Conservation (phyloP, 352 stramenopile species). For the Pythium insidiosum region DNA sequence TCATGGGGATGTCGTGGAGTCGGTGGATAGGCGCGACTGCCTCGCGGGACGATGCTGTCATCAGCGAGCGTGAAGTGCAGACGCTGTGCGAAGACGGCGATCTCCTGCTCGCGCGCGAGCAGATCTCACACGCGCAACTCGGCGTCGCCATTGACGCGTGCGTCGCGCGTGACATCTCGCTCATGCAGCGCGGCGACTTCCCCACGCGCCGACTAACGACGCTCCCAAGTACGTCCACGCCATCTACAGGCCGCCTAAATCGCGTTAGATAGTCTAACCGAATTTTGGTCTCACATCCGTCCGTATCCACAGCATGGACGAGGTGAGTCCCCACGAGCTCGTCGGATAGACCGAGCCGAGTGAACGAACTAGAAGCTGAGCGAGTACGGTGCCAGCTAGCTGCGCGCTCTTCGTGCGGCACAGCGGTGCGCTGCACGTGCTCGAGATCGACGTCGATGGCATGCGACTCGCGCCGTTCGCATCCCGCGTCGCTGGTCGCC, state of each 20-base stretch:
- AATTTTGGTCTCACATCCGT: too few relatives aligned
- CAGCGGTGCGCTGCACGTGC: constrained; percentile 13
- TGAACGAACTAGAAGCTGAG: not conserved
- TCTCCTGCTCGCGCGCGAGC: constrained; percentile 40
- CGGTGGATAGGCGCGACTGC: too few relatives aligned
- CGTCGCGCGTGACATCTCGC: constrained; percentile 35
- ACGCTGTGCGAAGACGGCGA: constrained; percentile 49
- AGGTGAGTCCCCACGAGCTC: too few relatives aligned
- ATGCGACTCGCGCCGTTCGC: constrained; percentile 12
- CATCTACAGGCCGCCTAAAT: too few relatives aligned
- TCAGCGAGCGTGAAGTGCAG: constrained; percentile 26
- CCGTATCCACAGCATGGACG: constrained; percentile 15
- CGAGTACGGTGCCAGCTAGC: not conserved
- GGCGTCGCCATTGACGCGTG: constrained; percentile 28
- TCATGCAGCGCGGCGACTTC: constrained; percentile 39
- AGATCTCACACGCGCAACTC: constrained; percentile 21
- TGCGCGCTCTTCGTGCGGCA: constrained; percentile 19
- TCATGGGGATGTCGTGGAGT: constrained; percentile 2
- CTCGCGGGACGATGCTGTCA: not conserved
- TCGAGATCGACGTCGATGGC: constrained; percentile 14
- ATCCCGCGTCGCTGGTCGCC: constrained; percentile 2
- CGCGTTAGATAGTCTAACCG: too few relatives aligned
- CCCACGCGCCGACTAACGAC: constrained; percentile 29
- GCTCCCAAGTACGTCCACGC: constrained; percentile 30
- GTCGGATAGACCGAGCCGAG: not conserved